Base-by-base conservation (phyloP, 768 basidiomycete genomes). In the Mycena galopus region DNA sequence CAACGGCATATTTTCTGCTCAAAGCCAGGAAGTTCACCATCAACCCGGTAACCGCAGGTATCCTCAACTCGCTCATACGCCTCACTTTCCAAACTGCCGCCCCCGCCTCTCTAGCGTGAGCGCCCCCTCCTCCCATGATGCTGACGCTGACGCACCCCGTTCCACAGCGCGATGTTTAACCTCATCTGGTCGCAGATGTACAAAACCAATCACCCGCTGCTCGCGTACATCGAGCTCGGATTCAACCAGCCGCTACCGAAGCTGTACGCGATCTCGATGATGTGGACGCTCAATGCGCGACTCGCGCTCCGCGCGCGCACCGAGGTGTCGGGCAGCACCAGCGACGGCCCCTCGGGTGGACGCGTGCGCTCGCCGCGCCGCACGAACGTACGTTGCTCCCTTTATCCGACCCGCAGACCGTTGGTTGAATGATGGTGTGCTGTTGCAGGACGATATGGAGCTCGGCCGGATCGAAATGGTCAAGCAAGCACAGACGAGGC, bases 31-130 rank as follows among this genome's bases (percentile, higher is more conserved):
- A 56, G 51, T 9, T 6, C n/a, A 32, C 27, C 30, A 2, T 66
- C 64, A 62, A 47, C 47, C 0, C 58, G 0, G 29, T 44, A 56
- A 71, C 65, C 11, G 50, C 51, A 21, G 51, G 16, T 1, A 35
- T 71, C 44, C 27, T 71, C 12, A 10, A 2, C 10, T 53, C 65
- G 6, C 64, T 71, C 14, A 17, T 66, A 0, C 70, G 39, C 16
- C 70, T 71, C 51, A 71, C 70, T 8, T 71, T 71, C 19, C 70
- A 71, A 62, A 71, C 70, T 4, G 70, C 70, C 39, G 42, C 70
- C 21, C 70, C 70, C 11, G 58, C 70, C 23, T 27, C 65, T 32
- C 7, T 71, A 30, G 21, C 44, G 70, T 71, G 57, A 47, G 69
- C 60, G 23, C 56, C 11, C 44, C 39, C 23, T 14, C 27, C 47